Percentiles rank a stretch among this genome's conserved stretches.
These are phyloP conservation scores for Dothideomycetes sp. DNA, from an alignment of 2,329 filamentous ascomycete genomes.

Conservation along the genomic window DNA sequence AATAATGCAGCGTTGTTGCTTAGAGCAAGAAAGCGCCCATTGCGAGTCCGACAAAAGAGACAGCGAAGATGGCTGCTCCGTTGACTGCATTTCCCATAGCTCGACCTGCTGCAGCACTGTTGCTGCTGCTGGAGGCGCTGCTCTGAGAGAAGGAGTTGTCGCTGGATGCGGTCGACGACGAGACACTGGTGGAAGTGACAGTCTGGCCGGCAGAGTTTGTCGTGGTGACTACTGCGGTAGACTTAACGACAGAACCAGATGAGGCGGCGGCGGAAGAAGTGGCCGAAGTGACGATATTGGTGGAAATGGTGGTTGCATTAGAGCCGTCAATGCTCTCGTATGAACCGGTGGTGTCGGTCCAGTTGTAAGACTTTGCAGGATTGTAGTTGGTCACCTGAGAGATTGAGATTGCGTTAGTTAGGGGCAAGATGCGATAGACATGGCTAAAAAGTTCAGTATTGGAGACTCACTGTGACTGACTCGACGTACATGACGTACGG, in stretches of 20 bases:
- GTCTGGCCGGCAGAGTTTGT: constrained; percentile 1
- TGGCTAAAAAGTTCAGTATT: too few species aligned
- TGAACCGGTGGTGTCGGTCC: constrained; percentile 26
- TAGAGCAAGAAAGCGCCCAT: constrained; percentile 33
- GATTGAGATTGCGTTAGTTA: neutral
- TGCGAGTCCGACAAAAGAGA: constrained; percentile 20
- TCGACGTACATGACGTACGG: constrained; percentile 26
- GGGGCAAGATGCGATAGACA: too few species aligned
- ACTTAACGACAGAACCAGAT: constrained; percentile 2
- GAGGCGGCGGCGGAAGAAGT: neutral
- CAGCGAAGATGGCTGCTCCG: constrained; percentile 28
- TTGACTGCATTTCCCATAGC: constrained; percentile 37
- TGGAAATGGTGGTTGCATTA: neutral
- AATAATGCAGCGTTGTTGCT: constrained; percentile 5
- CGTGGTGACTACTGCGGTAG: constrained; percentile 5
- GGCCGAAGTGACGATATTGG: neutral
- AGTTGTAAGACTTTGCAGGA: constrained; percentile 27
- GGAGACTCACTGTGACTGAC: constrained; percentile 20
- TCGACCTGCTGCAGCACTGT: constrained; percentile 29
- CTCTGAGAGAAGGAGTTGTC: constrained; percentile 23
- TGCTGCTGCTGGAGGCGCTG: constrained; percentile 24
- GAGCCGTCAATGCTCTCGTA: constrained; percentile 34
- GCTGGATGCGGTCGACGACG: constrained; percentile 24
- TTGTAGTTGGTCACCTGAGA: constrained; percentile 20
- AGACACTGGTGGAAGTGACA: constrained; percentile 12